Evolutionary conservation across 768 basidiomycete species (phyloP).

Genomic region (Macrolepiota dolichaula): DNA sequence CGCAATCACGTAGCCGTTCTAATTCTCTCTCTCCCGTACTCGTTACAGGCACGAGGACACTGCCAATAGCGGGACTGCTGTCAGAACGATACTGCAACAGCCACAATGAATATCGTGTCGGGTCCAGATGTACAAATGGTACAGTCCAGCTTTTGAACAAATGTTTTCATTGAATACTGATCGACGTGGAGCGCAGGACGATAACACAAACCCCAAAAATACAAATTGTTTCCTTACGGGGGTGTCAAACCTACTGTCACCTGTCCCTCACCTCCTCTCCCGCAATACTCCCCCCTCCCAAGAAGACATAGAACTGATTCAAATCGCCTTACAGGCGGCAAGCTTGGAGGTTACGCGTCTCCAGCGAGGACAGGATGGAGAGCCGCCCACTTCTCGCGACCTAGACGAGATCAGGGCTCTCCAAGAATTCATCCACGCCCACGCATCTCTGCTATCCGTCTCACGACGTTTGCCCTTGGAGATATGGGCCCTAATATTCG

Average conservation of each 20-base stretch:
- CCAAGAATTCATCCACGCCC: background rate
- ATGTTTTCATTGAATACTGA: background rate
- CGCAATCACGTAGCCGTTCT: too few relatives aligned
- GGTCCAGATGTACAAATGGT: background rate
- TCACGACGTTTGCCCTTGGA: background rate
- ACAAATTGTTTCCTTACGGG: background rate
- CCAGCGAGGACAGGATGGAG: background rate
- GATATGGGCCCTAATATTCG: constrained; percentile 4
- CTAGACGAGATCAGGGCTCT: background rate
- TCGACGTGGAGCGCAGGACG: background rate
- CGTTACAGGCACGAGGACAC: too few relatives aligned
- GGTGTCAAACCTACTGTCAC: background rate
- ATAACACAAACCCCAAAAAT: background rate
- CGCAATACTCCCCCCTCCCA: background rate
- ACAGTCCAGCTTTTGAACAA: background rate
- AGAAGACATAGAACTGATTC: background rate
- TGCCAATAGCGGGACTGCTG: too few relatives aligned
- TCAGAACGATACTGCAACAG: too few relatives aligned
- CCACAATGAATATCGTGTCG: background rate
- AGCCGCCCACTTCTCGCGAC: background rate
- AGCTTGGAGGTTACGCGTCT: background rate
- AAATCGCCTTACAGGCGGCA: background rate
- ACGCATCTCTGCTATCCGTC: background rate
- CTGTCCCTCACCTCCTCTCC: background rate
- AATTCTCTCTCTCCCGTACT: too few relatives aligned